These are phyloP conservation scores for Solanum corneliomulleri DNA, from an alignment of 257 asterid genomes.

Conservation along the genomic window DNA sequence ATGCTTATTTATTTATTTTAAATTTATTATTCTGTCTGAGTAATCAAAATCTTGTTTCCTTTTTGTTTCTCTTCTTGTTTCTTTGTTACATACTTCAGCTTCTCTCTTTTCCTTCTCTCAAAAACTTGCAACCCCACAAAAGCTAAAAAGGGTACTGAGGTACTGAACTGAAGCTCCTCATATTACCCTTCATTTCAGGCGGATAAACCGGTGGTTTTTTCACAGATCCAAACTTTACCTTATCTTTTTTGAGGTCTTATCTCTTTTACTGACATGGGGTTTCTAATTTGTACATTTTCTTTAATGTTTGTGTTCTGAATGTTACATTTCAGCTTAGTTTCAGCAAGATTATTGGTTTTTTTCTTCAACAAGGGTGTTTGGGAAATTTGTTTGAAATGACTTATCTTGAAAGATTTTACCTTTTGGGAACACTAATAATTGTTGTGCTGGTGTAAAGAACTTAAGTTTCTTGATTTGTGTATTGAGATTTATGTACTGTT, in stretches of 20 bases:
- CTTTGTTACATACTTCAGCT: background rate
- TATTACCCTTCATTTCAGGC: conserved; percentile 4
- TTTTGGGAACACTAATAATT: background rate
- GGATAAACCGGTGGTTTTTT: conserved; percentile 5
- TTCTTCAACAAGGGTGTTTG: background rate
- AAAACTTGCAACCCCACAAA: background rate
- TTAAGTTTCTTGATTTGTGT: background rate
- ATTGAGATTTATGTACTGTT: background rate
- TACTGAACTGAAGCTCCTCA: background rate
- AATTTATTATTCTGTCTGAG: background rate
- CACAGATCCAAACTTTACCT: conserved; percentile 1
- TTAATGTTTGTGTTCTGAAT: background rate
- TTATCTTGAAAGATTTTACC: background rate
- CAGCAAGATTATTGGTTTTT: background rate
- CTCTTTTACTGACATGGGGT: background rate
- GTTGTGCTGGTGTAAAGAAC: background rate
- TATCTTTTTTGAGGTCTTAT: background rate
- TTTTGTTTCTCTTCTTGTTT: background rate
- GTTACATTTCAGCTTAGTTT: background rate
- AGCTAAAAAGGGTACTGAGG: background rate
- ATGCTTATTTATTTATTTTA: background rate
- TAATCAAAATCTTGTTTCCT: background rate
- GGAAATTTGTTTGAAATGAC: background rate
- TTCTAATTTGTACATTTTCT: background rate
- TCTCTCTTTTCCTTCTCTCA: background rate